Evolutionary conservation across 306 rosid genomes (phyloP).

Genomic region (Malus domestica): ASM211411v1 NC_041789.1:9576001-9576500

Average conservation of each 20-base stretch:
- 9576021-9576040: constrained; percentile 3
- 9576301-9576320: constrained; percentile 23
- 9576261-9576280: background rate
- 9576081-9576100: background rate
- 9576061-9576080: constrained; percentile 14
- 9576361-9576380: constrained; percentile 67
- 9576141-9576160: constrained; percentile 3
- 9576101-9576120: background rate
- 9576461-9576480: constrained; percentile 60
- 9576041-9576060: background rate
- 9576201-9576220: background rate
- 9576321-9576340: background rate
- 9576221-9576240: background rate
- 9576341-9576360: constrained; percentile 84
- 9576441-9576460: constrained; percentile 85
- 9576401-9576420: constrained; percentile 68
- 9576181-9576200: background rate
- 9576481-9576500: constrained; percentile 69
- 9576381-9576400: constrained; percentile 69
- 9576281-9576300: constrained; percentile 12
- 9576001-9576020: constrained; percentile 19
- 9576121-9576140: constrained; percentile 1
- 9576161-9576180: constrained; percentile 20
- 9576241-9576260: background rate
- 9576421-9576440: constrained; percentile 79